Percentiles rank a stretch among this genome's conserved stretches.
Conservation (phyloP, 306 rosid species). For the Abrus precatorius region DNA sequence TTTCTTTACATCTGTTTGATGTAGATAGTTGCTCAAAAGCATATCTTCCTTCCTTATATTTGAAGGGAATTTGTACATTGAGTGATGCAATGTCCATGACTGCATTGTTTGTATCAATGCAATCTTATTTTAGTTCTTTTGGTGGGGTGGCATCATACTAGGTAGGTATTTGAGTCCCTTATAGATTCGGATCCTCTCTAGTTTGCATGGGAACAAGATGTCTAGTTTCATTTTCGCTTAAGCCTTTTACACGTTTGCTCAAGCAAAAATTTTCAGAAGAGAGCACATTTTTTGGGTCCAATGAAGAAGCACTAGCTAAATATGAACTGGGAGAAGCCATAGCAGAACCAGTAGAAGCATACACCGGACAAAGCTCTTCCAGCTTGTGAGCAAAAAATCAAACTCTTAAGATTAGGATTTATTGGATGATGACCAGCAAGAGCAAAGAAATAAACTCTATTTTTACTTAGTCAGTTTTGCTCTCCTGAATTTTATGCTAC, state of each 20-base stretch:
- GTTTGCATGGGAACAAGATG: too few relatives aligned
- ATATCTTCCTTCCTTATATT: constrained; percentile 19
- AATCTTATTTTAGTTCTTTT: constrained; percentile 20
- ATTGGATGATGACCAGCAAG: constrained; percentile 50
- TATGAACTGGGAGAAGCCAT: constrained; percentile 81
- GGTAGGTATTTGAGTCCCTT: constrained; percentile 6
- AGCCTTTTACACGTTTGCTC: too few relatives aligned
- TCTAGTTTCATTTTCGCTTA: too few relatives aligned
- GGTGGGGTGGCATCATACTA: constrained; percentile 27
- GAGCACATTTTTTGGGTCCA: constrained; percentile 38
- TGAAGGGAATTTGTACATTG: constrained; percentile 24
- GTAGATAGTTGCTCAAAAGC: constrained; percentile 37
- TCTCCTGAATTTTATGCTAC: constrained; percentile 86
- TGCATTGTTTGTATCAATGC: not conserved
- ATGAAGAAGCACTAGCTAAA: constrained; percentile 47
- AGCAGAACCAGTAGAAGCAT: constrained; percentile 87
- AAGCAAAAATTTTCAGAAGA: too few relatives aligned
- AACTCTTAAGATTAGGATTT: constrained; percentile 56
- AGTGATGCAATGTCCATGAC: constrained; percentile 32
- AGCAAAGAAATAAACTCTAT: constrained; percentile 59
- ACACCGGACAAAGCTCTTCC: constrained; percentile 90
- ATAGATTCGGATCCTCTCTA: too few relatives aligned
- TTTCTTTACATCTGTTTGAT: constrained; percentile 43
- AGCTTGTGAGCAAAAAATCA: constrained; percentile 90
- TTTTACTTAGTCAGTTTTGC: not conserved